Percentiles rank a stretch among this genome's conserved stretches.
Conservation (phyloP, 768 basidiomycete species). For the Collybiopsis luxurians region DNA sequence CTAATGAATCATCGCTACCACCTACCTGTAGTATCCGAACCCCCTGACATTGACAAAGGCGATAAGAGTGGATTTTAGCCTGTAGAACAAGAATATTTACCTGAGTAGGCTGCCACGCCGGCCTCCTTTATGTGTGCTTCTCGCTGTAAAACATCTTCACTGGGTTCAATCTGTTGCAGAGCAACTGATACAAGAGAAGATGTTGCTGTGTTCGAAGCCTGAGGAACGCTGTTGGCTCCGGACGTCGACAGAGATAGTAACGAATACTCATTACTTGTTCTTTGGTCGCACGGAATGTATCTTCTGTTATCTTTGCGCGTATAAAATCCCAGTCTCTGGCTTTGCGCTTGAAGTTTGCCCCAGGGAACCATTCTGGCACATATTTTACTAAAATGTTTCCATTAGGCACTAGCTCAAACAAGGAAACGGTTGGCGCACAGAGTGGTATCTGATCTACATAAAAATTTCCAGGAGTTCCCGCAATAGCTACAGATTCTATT, state of each 20-base stretch:
- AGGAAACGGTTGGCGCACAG: conserved; percentile 4
- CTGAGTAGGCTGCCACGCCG: conserved; percentile 26
- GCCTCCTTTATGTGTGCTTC: conserved; percentile 10
- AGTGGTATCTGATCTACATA: conserved; percentile 36
- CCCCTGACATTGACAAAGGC: background rate
- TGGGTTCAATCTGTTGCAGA: background rate
- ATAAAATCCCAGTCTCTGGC: conserved; percentile 31
- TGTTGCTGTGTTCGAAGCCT: conserved; percentile 10
- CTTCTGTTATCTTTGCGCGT: conserved; percentile 27
- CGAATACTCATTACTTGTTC: conserved; percentile 21
- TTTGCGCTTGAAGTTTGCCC: conserved; percentile 42
- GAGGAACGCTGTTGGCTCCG: background rate
- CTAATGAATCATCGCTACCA: background rate
- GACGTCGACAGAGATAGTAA: background rate
- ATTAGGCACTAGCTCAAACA: too few species aligned
- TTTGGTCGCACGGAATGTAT: conserved; percentile 27
- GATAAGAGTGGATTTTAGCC: background rate
- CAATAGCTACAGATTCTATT: conserved; percentile 5
- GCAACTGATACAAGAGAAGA: conserved; percentile 11
- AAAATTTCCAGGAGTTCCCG: conserved; percentile 17
- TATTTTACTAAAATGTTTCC: conserved; percentile 31
- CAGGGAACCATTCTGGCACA: conserved; percentile 46
- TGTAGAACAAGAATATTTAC: background rate
- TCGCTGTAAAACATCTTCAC: background rate
- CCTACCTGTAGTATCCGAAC: too few species aligned